Conservation (phyloP, 805 yeast species). For the Lachancea sp. region DNA sequence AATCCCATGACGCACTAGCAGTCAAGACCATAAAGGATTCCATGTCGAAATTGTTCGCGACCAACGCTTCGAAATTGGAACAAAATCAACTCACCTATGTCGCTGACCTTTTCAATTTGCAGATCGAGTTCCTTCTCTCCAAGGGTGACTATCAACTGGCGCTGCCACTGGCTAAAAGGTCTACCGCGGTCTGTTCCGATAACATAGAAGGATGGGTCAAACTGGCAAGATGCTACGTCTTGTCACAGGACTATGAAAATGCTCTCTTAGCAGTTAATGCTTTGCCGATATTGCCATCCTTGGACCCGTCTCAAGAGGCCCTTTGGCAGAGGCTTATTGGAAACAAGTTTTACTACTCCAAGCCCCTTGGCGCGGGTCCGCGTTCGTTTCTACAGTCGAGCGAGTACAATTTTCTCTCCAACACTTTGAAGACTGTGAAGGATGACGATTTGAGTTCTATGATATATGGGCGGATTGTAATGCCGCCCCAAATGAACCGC, state of each 20-base stretch:
- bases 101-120: constrained; percentile 25
- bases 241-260: constrained; percentile 17
- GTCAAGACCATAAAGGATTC: constrained; percentile 17
- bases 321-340: constrained; percentile 7
- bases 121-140: constrained; percentile 21
- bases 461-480: constrained; percentile 28
- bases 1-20: constrained; percentile 21
- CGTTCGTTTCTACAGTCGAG: constrained; percentile 17
- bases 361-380: constrained; percentile 21
- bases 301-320: constrained; percentile 22
- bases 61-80: constrained; percentile 8
- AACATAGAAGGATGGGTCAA: constrained; percentile 28
- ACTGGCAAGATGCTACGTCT: constrained; percentile 26
- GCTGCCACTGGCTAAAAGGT: constrained; percentile 19
- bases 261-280: constrained; percentile 30
- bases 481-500: constrained; percentile 23
- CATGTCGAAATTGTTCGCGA: constrained; percentile 17
- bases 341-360: constrained; percentile 18
- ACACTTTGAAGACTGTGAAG: constrained; percentile 19
- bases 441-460: constrained; percentile 22
- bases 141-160: constrained; percentile 25
- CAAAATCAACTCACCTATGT: constrained; percentile 22
- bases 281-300: constrained; percentile 24
- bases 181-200: constrained; percentile 27
- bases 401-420: constrained; percentile 22